Base-by-base conservation (phyloP, 1,284 basidiomycete species). In the Exobasidium cylindrosporum region DNA sequence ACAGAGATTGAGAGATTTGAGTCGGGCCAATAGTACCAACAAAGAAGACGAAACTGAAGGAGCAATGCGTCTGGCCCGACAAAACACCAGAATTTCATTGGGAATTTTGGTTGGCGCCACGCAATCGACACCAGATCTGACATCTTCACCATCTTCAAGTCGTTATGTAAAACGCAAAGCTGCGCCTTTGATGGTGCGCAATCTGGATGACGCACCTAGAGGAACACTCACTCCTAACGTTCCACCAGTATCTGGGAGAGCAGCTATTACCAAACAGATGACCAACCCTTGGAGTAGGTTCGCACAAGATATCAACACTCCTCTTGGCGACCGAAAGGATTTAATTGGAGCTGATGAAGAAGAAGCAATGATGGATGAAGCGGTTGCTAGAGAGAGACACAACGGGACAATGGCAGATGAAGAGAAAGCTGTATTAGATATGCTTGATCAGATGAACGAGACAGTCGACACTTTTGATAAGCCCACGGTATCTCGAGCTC, bases 181-280 rank as follows among this genome's bases (percentile, higher is more conserved):
- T 4, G 40, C 63, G 5, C 63, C 67, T 7, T 57, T 70, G 13
- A 46, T 69, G 45, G 64, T 73, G 17, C 61, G 70, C 47, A 73
- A 70, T 35, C 60, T 73, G n/a, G 69, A 71, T 57, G 64, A 67
- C 21, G 69, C 67, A n/a, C 69, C 70, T 1, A 49, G 64, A 28
- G 70, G 67, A 28, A 59, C 64, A 24, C 65, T 54, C 44, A 71
- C 70, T 17, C 69, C 69, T 5, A 13, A n/a, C 26, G 17, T 40
- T 10, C 35, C 35, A 40, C 35, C 7, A 40, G 10, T 7, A 7
- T 10, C 17, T 17, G 7, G 7, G 7, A 7, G 10, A 7, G 35
- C 35, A 17, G 35, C 35, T 7, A 28, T 44, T 17, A 44, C 13
- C 65, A 61, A 53, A 69, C 61, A 57, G 53, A 31, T 63, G 60